A percentile compares a stretch with the other conserved stretches of the same genome.
Conservation (phyloP, 2,329 filamentous ascomycete species). For the Paracamarosporium sp. region DNA sequence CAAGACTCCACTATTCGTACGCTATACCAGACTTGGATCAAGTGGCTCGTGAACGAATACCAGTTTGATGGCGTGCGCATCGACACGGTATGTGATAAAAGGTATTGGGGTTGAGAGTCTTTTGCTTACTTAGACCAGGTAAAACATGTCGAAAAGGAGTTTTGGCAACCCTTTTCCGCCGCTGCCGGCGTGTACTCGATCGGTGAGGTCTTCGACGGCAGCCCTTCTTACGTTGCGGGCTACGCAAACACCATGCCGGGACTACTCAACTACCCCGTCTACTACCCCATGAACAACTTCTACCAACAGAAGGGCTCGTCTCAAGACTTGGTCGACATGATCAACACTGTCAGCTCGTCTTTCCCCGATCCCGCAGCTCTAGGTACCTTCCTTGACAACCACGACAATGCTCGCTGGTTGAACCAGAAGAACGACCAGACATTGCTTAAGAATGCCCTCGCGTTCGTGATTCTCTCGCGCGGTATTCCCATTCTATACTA, state of each 20-base stretch:
- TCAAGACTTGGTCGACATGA: conserved; percentile 43
- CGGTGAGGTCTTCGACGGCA: conserved; percentile 66
- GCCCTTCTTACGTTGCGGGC: conserved; percentile 58
- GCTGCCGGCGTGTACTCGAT: conserved; percentile 66
- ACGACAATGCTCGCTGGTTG: conserved; percentile 48
- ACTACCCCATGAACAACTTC: conserved; percentile 48
- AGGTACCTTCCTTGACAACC: conserved; percentile 49
- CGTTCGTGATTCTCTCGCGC: conserved; percentile 44
- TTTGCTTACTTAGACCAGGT: conserved; percentile 38
- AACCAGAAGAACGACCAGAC: conserved; percentile 44
- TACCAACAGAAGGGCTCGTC: conserved; percentile 41
- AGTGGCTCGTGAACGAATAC: conserved; percentile 38
- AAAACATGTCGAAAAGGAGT: conserved; percentile 66
- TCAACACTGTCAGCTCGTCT: conserved; percentile 37
- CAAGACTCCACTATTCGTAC: conserved; percentile 28
- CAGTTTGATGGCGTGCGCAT: conserved; percentile 63
- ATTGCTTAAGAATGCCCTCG: conserved; percentile 47
- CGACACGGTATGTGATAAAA: conserved; percentile 52
- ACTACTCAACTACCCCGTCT: conserved; percentile 66
- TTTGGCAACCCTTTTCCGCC: conserved; percentile 62
- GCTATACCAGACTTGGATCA: conserved; percentile 37
- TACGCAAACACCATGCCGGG: conserved; percentile 65
- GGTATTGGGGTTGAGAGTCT: neutral
- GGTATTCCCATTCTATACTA: conserved; percentile 51
- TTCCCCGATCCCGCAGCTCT: conserved; percentile 45